Percentiles rank a stretch among this genome's conserved stretches.
Conservation (phyloP, 345 rosid genomes). For the Camelina hispida region DNA sequence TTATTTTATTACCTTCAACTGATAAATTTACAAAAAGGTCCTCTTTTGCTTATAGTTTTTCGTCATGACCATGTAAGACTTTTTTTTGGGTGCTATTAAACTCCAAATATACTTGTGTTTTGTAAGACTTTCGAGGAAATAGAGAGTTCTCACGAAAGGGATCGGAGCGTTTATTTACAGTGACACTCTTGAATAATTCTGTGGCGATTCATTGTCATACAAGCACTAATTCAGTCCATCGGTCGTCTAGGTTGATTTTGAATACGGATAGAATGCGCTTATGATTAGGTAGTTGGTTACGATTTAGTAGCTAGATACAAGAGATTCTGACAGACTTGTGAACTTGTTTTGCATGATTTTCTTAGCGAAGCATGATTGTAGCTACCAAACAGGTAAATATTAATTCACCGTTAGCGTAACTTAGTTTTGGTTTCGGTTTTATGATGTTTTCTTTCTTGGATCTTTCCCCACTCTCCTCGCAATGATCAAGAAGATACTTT, state of each 20-base stretch:
- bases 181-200: background rate
- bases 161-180: background rate
- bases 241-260: background rate
- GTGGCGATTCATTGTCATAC: background rate
- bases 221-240: background rate
- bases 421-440: background rate
- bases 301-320: background rate
- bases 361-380: background rate
- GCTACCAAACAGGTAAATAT: background rate
- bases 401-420: background rate
- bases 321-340: background rate
- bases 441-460: background rate
- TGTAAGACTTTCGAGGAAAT: slow-evolving; percentile 8
- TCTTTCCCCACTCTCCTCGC: background rate
- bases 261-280: background rate
- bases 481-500: background rate
- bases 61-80: slow-evolving; percentile 7
- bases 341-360: background rate
- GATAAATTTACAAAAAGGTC: slow-evolving; percentile 1
- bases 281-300: background rate
- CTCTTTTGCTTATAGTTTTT: background rate
- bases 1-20: background rate
- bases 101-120: background rate
- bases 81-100: background rate
- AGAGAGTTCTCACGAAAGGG: background rate